A percentile compares a stretch with the other conserved stretches of the same genome.
Evolutionary conservation across 345 rosid species (phyloP).

Genomic region (Rhizophora apiculata): DNA sequence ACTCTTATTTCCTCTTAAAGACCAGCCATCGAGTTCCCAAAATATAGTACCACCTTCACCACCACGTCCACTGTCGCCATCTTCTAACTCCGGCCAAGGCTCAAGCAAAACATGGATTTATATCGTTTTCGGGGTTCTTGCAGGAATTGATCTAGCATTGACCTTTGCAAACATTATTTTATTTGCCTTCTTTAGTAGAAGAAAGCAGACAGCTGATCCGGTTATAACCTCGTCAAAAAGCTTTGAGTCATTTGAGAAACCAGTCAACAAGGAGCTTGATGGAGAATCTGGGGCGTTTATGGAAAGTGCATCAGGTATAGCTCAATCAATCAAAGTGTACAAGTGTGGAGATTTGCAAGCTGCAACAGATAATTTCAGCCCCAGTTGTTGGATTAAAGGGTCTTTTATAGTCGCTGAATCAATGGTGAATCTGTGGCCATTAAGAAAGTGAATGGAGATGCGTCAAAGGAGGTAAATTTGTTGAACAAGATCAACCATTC

Average conservation of each 20-base stretch:
- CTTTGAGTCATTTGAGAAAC: conserved; percentile 40
- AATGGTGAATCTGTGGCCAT: conserved; percentile 70
- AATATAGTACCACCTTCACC: conserved; percentile 28
- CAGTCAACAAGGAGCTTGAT: conserved; percentile 33
- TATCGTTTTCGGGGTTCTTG: conserved; percentile 42
- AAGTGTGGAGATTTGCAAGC: conserved; percentile 47
- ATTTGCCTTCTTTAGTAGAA: conserved; percentile 24
- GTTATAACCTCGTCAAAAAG: conserved; percentile 17
- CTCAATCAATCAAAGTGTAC: conserved; percentile 57
- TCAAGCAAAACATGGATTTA: conserved; percentile 55
- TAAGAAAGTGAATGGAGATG: conserved; percentile 68
- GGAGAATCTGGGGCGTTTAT: conserved; percentile 42
- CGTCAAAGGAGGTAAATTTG: conserved; percentile 56
- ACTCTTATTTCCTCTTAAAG: conserved; percentile 29
- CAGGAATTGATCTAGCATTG: conserved; percentile 38
- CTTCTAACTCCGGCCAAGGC: conserved; percentile 19
- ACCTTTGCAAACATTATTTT: conserved; percentile 30
- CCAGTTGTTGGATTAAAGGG: conserved; percentile 45
- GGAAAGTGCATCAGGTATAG: conserved; percentile 43
- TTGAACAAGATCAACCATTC: conserved; percentile 64
- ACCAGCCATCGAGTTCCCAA: conserved; percentile 27
- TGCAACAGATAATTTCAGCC: conserved; percentile 65
- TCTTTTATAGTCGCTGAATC: conserved; percentile 56
- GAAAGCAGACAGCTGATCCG: conserved; percentile 25
- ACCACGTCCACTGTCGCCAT: conserved; percentile 22